Conservation (phyloP, 768 basidiomycete genomes). For the Mycena amicta region DNA sequence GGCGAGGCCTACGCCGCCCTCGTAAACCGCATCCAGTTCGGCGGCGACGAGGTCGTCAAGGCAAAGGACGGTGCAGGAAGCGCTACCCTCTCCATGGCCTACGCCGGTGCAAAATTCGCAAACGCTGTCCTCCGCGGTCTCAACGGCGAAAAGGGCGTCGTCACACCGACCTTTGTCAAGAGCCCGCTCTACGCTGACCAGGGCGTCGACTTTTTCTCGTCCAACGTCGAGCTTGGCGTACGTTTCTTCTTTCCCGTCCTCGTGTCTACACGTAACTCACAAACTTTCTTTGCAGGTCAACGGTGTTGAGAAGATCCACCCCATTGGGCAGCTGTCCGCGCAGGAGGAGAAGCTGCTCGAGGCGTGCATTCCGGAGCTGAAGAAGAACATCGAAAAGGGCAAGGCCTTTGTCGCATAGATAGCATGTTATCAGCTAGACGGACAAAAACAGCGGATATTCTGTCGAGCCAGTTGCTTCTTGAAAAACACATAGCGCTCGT, state of each 20-base stretch:
- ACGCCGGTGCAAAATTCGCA: conserved; percentile 91
- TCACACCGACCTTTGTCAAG: conserved; percentile 87
- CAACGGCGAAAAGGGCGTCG: conserved; percentile 85
- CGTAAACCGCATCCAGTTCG: conserved; percentile 93
- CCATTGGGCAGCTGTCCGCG: conserved; percentile 74
- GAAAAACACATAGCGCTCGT: no score
- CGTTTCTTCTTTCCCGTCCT: conserved; percentile 33
- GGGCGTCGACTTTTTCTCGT: conserved; percentile 94
- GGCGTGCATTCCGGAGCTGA: conserved; percentile 87
- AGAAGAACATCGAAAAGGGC: conserved; percentile 99
- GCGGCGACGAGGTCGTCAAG: conserved; percentile 98
- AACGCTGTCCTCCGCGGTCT: conserved; percentile 79
- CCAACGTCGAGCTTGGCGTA: conserved; percentile 93
- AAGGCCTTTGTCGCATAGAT: conserved; percentile 69
- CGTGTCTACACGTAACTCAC: conserved; percentile 15
- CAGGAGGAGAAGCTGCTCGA: conserved; percentile 86
- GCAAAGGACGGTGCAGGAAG: conserved; percentile 96
- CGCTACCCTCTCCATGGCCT: conserved; percentile 94
- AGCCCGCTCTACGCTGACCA: conserved; percentile 82
- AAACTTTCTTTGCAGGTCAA: conserved; percentile 54
- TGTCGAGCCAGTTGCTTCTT: no score
- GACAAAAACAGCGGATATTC: no score
- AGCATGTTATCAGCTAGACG: no score
- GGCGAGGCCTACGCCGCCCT: conserved; percentile 78
- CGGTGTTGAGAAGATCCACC: conserved; percentile 93